Percentiles rank a stretch among this genome's conserved stretches.
Evolutionary conservation across 1,284 basidiomycete genomes (phyloP).

Genomic region (Trichosporon ovoides): DNA sequence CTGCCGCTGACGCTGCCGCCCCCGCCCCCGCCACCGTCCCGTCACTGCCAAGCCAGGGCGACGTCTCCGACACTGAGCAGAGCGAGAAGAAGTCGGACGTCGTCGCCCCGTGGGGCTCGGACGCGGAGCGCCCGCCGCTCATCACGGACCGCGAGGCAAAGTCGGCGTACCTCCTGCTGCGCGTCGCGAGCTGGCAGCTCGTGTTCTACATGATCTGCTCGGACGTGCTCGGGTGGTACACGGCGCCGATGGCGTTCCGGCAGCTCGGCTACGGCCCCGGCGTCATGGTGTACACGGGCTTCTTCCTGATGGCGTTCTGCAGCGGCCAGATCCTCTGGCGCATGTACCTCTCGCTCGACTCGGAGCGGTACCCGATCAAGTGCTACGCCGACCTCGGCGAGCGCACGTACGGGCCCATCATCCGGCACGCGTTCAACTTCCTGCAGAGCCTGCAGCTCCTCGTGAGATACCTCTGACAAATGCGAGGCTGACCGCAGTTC

Average conservation of each 20-base stretch:
- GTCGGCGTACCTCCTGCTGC: constrained; percentile 16
- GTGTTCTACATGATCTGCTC: constrained; percentile 22
- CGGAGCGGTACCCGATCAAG: constrained; percentile 18
- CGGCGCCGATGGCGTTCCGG: constrained; percentile 37
- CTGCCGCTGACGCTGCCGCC: neutral
- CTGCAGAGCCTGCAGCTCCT: constrained; percentile 17
- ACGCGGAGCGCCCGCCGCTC: neutral
- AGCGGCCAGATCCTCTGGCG: constrained; percentile 22
- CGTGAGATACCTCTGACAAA: neutral
- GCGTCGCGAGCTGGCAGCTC: constrained; percentile 18
- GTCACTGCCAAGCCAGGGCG: neutral
- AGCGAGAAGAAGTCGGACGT: neutral
- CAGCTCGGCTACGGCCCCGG: constrained; percentile 28
- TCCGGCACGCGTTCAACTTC: constrained; percentile 14
- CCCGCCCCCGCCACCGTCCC: neutral
- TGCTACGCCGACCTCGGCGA: constrained; percentile 23
- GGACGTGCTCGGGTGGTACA: constrained; percentile 41
- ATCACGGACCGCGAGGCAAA: neutral
- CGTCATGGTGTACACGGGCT: constrained; percentile 23
- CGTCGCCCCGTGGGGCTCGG: neutral
- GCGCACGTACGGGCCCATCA: constrained; percentile 13
- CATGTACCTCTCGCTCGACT: constrained; percentile 21
- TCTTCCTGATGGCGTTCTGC: constrained; percentile 17
- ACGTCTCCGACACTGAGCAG: neutral
- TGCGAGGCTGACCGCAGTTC: constrained; percentile 9